These are phyloP conservation scores for Rhodotorula sp. DNA, from an alignment of 1,284 basidiomycete genomes.

Conservation along the genomic window DNA sequence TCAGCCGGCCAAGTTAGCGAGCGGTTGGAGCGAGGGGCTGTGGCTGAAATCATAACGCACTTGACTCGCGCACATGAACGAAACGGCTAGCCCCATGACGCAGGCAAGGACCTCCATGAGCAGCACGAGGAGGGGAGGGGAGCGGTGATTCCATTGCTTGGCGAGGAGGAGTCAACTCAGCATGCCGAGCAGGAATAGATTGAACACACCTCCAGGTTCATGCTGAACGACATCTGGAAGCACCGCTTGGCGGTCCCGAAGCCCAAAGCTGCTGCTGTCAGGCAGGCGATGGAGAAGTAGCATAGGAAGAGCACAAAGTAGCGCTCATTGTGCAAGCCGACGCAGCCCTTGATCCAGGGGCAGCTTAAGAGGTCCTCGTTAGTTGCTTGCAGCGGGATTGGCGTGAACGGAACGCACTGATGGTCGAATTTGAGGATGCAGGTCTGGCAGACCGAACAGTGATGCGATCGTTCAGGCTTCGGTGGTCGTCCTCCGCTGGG, in stretches of 20 bases:
- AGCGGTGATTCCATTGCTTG: conserved; percentile 41
- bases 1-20: not conserved
- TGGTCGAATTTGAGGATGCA: conserved; percentile 95
- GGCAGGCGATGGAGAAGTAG: conserved; percentile 42
- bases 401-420: conserved; percentile 59
- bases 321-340: conserved; percentile 90
- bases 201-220: not conserved
- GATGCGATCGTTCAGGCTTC: conserved; percentile 92
- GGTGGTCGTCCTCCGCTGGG: conserved; percentile 55
- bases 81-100: conserved; percentile 70
- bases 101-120: conserved; percentile 71
- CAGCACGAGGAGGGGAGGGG: conserved; percentile 69
- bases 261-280: conserved; percentile 36
- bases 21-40: rapidly evolving
- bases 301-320: conserved; percentile 95
- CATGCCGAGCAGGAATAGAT: not conserved
- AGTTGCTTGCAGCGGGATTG: not conserved
- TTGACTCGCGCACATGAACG: conserved; percentile 61
- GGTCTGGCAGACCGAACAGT: conserved; percentile 87
- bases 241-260: conserved; percentile 11
- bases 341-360: conserved; percentile 74
- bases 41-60: not conserved
- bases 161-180: not conserved
- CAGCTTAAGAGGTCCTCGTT: conserved; percentile 29
- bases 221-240: not conserved